Percentiles rank a stretch among this genome's conserved stretches.
These are phyloP conservation scores for Eutreptiella sp. DNA, from an alignment of 208 protist species.

Conservation along the genomic window DNA sequence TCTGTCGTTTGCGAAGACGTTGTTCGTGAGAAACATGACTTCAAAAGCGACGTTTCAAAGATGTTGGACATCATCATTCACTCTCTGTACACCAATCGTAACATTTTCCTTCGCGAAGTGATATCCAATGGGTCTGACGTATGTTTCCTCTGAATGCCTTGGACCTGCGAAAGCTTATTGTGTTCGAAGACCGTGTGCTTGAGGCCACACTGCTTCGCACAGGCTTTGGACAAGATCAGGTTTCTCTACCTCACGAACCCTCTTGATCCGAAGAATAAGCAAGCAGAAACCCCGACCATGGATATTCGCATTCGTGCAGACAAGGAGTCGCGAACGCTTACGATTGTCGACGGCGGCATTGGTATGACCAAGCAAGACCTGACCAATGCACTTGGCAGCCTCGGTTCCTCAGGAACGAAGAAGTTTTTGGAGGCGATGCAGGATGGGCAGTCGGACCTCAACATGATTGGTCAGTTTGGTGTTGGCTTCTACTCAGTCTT, in stretches of 20 bases:
- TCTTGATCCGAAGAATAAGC: conserved; percentile 62
- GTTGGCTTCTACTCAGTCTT: conserved; percentile 99
- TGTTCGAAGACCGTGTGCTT: neutral
- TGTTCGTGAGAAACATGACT: too few species aligned
- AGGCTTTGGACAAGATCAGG: conserved; percentile 99
- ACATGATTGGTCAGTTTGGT: conserved; percentile 99
- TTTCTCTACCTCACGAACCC: conserved; percentile 91
- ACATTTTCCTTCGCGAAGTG: conserved; percentile 99
- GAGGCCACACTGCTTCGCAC: too few species aligned
- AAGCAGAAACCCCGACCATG: conserved; percentile 62
- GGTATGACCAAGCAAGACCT: conserved; percentile 99
- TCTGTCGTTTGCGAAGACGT: too few species aligned
- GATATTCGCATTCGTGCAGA: conserved; percentile 83
- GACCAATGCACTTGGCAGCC: conserved; percentile 95
- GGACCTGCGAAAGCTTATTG: conserved; percentile 1
- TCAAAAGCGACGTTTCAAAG: conserved; percentile 92
- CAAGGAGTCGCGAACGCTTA: conserved; percentile 78
- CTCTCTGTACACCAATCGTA: conserved; percentile 98
- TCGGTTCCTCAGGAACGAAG: conserved; percentile 98
- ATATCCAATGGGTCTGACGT: conserved; percentile 99
- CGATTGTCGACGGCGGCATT: conserved; percentile 95
- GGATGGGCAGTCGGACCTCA: conserved; percentile 75
- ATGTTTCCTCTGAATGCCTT: too few species aligned
- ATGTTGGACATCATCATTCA: conserved; percentile 98
- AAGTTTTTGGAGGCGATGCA: conserved; percentile 79